Conservation (phyloP, 768 basidiomycete genomes). For the Punctularia strigosozonata region DNA sequence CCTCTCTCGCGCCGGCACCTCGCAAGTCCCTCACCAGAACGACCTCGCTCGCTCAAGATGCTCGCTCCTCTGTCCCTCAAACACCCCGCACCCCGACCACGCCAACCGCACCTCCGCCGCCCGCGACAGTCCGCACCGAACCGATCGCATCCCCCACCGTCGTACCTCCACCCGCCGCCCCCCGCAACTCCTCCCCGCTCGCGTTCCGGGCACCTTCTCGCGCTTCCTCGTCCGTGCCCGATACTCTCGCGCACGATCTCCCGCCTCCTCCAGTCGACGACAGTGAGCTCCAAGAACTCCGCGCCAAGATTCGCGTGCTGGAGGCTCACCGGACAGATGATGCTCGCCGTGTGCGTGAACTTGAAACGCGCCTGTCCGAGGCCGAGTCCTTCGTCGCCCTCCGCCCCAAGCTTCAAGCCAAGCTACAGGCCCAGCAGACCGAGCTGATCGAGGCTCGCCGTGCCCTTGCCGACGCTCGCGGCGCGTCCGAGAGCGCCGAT, state of each 20-base stretch:
- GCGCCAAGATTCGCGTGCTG: slow-evolving; percentile 71
- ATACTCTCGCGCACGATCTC: background rate
- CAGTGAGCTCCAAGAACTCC: slow-evolving; percentile 65
- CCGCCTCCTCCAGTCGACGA: slow-evolving; percentile 30
- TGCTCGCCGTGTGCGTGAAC: slow-evolving; percentile 67
- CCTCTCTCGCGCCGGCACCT: slow-evolving; percentile 35
- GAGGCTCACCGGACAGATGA: slow-evolving; percentile 86
- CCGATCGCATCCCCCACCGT: too few species aligned
- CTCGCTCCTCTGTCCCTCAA: too few species aligned
- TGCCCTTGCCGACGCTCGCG: slow-evolving; percentile 64
- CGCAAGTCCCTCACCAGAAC: background rate
- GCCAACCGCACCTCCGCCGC: background rate
- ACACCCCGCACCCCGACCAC: too few species aligned
- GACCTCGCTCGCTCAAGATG: too few species aligned
- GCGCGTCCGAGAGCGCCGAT: slow-evolving; percentile 64
- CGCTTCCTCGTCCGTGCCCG: slow-evolving; percentile 6
- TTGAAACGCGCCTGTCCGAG: slow-evolving; percentile 77
- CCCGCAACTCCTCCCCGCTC: slow-evolving; percentile 1
- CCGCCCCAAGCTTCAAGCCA: slow-evolving; percentile 85
- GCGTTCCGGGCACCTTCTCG: slow-evolving; percentile 4
- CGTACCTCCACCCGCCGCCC: slow-evolving; percentile 3
- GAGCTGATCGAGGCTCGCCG: slow-evolving; percentile 70
- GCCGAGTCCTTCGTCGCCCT: slow-evolving; percentile 75
- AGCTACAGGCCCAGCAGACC: slow-evolving; percentile 69
- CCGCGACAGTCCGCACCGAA: background rate